Percentiles rank a stretch among this genome's conserved stretches.
These are phyloP conservation scores for Rhododendron henanense DNA, from an alignment of 148 eudicot species.

Conservation along the genomic window DNA sequence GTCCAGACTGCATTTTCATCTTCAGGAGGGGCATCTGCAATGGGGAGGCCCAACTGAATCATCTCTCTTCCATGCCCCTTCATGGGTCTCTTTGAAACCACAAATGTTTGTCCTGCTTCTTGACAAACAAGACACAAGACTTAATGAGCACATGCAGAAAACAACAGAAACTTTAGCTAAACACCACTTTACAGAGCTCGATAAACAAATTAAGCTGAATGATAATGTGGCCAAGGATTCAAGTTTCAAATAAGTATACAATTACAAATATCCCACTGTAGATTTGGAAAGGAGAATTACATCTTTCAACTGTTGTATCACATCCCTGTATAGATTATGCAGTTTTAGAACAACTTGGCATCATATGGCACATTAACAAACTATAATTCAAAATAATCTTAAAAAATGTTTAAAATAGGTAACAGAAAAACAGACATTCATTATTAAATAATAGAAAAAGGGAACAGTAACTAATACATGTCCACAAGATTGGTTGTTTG, in stretches of 20 bases:
- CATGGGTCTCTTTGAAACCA: constrained; percentile 45
- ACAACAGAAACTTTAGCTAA: constrained; percentile 20
- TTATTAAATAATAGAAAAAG: not conserved
- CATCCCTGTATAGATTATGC: not conserved
- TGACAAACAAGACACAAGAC: not conserved
- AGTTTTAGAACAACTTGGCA: not conserved
- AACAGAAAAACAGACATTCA: not conserved
- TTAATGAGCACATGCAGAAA: not conserved
- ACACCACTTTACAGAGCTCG: not conserved
- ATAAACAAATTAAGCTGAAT: not conserved
- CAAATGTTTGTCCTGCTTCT: constrained; percentile 48
- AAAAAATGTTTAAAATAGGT: not conserved
- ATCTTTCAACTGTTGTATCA: not conserved
- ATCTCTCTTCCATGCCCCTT: constrained; percentile 67
- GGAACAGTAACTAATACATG: not conserved
- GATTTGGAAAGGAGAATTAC: not conserved
- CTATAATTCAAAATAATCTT: not conserved
- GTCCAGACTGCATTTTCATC: constrained; percentile 25
- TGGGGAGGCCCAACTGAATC: constrained; percentile 57
- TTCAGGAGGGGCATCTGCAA: constrained; percentile 40
- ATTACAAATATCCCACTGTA: not conserved
- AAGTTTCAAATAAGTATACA: not conserved
- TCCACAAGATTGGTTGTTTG: not conserved
- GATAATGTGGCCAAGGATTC: not conserved
- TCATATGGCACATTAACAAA: not conserved